Percentiles rank a stretch among this genome's conserved stretches.
Conservation (phyloP, 1,284 basidiomycete genomes). For the Ceratobasidium sp. region DNA sequence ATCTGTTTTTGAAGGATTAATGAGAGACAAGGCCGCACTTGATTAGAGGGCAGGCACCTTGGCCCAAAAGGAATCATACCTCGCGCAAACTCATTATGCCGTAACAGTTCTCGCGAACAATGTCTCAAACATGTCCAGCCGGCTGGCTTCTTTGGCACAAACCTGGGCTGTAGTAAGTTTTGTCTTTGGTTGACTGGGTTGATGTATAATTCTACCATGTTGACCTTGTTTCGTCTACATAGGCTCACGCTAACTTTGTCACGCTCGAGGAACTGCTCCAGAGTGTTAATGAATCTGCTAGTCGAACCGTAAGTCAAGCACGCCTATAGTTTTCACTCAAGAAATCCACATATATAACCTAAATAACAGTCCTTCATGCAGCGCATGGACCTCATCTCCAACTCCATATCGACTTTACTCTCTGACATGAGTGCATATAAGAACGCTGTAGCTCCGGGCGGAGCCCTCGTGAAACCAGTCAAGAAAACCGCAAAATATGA, state of each 20-base stretch:
- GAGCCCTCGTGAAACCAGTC: neutral
- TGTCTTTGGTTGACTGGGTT: neutral
- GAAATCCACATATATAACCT: neutral
- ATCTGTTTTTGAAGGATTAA: neutral
- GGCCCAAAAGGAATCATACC: neutral
- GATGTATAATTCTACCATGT: neutral
- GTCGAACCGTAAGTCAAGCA: neutral
- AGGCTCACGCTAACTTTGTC: conserved; percentile 8
- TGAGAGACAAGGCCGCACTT: neutral
- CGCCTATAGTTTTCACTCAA: neutral
- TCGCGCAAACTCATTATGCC: neutral
- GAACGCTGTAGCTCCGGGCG: neutral
- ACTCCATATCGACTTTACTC: neutral
- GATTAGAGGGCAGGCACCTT: neutral
- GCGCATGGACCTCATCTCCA: neutral
- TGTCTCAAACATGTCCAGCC: neutral
- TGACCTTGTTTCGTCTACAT: neutral
- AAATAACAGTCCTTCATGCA: neutral
- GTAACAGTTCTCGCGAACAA: neutral
- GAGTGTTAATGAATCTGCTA: neutral
- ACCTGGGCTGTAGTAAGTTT: neutral
- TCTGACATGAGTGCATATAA: neutral
- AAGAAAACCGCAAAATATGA: neutral
- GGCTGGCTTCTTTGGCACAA: neutral
- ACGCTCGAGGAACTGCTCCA: neutral